Base-by-base conservation (phyloP, 345 rosid species). In the Combretum micranthum region DNA sequence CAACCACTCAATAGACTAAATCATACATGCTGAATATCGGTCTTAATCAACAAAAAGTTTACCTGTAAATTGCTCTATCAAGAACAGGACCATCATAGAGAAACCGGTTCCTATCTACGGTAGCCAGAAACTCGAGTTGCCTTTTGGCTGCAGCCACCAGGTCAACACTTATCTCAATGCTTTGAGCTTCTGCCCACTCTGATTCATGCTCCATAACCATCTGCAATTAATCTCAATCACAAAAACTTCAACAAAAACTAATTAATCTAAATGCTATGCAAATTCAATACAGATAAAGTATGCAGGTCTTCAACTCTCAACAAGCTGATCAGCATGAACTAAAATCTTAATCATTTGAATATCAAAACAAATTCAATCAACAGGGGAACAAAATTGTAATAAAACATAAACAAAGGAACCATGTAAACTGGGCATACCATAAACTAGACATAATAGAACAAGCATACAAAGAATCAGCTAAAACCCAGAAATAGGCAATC, bases 141-240 rank as follows among this genome's bases (percentile, higher is more conserved):
- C 67, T 70, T 57, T 82, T 85, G 10, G 97, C 99, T 4, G 92
- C 83, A 62, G 78, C 59, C 15, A 70, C 53, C 43, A 89, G 82
- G 66, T 90, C 92, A 37, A 85, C 74, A 57, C 86, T 76, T 7
- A 72, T 68, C 45, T 56, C 77, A 17, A 87, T 80, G 60, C 76
- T 87, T 60, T 83, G 99, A 0, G 96, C 96, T 74, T 83, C 79
- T 44, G 69, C 50, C 96, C 99, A 87, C 77, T 89, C 96, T 17
- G 23, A 22, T 43, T 74, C 44, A 19, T n/a, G 75, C 55, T 72
- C 77, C 52, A 56, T 47, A 20, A 57, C 79, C 76, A 75, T 77
- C 58, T 60, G 56, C 64, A 52, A n/a, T n/a, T n/a, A n/a, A n/a
- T n/a, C n/a, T n/a, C n/a, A n/a, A n/a, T n/a, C n/a, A n/a, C n/a